A percentile compares a stretch with the other conserved stretches of the same genome.
These are phyloP conservation scores for Periconia macrospinosa DNA, from an alignment of 2,329 filamentous ascomycete species.

Conservation along the genomic window DNA sequence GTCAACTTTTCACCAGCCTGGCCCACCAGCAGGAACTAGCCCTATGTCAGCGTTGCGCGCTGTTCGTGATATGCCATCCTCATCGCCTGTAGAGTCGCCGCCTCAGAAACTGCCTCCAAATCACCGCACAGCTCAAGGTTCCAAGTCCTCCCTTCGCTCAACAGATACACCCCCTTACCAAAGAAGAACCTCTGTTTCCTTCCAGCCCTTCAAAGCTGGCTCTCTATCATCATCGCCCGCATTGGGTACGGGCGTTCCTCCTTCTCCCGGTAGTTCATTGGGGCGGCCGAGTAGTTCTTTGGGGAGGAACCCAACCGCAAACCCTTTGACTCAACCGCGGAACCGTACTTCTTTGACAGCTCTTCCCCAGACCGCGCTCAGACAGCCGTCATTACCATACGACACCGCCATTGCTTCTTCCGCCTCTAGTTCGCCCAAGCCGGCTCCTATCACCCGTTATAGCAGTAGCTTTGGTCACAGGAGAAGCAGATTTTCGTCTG, in stretches of 20 bases:
- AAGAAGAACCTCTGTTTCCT: constrained; percentile 81
- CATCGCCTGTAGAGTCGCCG: constrained; percentile 54
- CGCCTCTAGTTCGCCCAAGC: constrained; percentile 75
- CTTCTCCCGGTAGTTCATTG: constrained; percentile 56
- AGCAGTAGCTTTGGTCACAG: constrained; percentile 94
- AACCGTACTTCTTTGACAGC: constrained; percentile 74
- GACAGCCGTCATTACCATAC: constrained; percentile 65
- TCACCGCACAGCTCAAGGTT: constrained; percentile 49
- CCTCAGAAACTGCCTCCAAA: constrained; percentile 54
- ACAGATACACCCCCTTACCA: constrained; percentile 56
- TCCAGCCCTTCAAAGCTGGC: constrained; percentile 94
- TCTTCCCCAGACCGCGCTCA: constrained; percentile 73
- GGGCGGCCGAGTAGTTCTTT: constrained; percentile 30
- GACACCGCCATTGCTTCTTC: constrained; percentile 67
- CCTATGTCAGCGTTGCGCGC: constrained; percentile 82
- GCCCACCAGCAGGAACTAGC: constrained; percentile 75
- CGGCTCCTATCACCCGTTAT: constrained; percentile 76
- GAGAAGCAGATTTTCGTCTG: constrained; percentile 74
- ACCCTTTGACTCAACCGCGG: constrained; percentile 54
- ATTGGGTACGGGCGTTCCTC: constrained; percentile 53
- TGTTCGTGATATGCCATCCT: constrained; percentile 59
- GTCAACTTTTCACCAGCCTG: constrained; percentile 83
- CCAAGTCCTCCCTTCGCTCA: constrained; percentile 53
- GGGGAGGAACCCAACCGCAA: constrained; percentile 22
- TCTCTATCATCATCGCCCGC: constrained; percentile 87